Base-by-base conservation (phyloP, 2,329 filamentous ascomycete species). In the Elsinoe necatrix region DNA sequence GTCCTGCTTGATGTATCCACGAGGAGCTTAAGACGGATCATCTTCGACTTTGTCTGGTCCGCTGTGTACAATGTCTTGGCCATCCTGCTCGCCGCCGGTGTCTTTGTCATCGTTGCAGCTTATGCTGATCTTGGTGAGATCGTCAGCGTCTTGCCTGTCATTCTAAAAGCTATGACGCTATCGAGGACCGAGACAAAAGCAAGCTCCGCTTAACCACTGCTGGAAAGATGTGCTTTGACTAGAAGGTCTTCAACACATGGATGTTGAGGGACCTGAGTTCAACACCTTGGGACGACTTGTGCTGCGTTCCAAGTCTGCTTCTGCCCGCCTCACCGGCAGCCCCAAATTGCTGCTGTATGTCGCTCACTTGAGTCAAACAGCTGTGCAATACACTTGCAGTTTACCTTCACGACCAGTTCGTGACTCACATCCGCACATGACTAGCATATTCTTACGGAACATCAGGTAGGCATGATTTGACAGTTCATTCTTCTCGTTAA, bases 121-220 rank as follows among this genome's bases (percentile, higher is more conserved):
- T 88, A 77, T 73, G 85, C 85, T 0, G 86, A 84, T 0, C 63
- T 89, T 7, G 86, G 86, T 0, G 86, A 90, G 71, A 66, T 90
- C 29, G 84, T 88, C 0, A 89, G 86, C 63, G 83, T 91, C 0
- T 58, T 87, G 65, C 86, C 86, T 0, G 85, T 90, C 2, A 78
- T 89, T 62, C 65, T 73, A 4, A 77, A 78, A 41, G 83, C 82
- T 0, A 71, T 80, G 62, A 55, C 34, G 8, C 12, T 55, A 21
- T 12, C 27, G 52, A 51, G 47, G 29, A 27, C 20, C 3, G 34
- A 51, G 47, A 51, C n/a, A n/a, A 29, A 34, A n/a, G 20, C 3
- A 20, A 20, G 16, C 16, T 16, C 3, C 20, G 16, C 39, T 6
- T 42, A 20, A 20, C 9, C 27, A 29, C 9, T 9, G 9, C 27